Conservation (phyloP, 106 monocot species). For the Gastrodia elata region DNA sequence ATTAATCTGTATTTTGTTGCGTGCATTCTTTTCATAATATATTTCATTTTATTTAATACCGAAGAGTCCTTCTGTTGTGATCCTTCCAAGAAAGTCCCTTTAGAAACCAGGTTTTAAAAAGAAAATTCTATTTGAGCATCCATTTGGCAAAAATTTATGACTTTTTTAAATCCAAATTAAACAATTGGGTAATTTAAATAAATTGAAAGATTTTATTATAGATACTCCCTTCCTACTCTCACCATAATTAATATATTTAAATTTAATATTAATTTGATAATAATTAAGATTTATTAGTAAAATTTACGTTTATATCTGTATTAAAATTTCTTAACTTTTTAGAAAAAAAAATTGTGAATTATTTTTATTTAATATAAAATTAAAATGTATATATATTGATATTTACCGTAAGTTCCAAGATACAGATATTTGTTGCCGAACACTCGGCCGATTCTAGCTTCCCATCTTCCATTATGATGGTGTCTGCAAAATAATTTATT, state of each 20-base stretch:
- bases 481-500: slow-evolving; percentile 32
- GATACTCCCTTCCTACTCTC: too few relatives aligned
- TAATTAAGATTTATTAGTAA: too few relatives aligned
- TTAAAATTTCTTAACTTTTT: too few relatives aligned
- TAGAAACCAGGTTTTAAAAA: neutral
- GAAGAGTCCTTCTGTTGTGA: neutral
- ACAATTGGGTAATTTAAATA: too few relatives aligned
- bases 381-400: neutral
- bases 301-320: too few relatives aligned
- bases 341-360: too few relatives aligned
- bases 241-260: too few relatives aligned
- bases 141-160: neutral
- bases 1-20: neutral
- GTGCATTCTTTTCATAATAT: neutral
- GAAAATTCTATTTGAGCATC: neutral
- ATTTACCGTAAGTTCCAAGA: slow-evolving; percentile 48
- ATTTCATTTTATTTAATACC: neutral
- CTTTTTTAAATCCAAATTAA: neutral
- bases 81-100: neutral
- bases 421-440: slow-evolving; percentile 55
- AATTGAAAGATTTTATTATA: too few relatives aligned
- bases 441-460: slow-evolving; percentile 49
- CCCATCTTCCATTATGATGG: slow-evolving; percentile 55
- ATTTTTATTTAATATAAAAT: too few relatives aligned
- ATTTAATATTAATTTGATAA: too few relatives aligned